Conservation (phyloP, 768 basidiomycete species). For the Suillus placidus region DNA sequence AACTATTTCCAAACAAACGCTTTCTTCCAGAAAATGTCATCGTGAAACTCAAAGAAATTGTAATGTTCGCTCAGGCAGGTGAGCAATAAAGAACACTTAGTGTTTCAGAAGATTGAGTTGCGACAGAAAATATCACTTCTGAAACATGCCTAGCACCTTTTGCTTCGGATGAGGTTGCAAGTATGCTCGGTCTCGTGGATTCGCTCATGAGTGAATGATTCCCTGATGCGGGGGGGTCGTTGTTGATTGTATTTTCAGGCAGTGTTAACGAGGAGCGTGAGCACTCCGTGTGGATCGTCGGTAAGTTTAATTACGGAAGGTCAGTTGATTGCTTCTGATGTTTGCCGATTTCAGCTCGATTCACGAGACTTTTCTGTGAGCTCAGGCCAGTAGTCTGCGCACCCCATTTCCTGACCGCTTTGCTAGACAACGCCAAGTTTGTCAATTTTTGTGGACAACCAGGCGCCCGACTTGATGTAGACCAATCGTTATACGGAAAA, state of each 20-base stretch:
- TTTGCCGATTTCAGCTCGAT: slow-evolving; percentile 5
- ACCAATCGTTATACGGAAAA: slow-evolving; percentile 26
- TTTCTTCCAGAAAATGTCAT: slow-evolving; percentile 19
- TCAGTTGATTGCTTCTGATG: background rate
- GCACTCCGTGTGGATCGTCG: slow-evolving; percentile 1
- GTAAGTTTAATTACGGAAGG: background rate
- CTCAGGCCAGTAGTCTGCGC: background rate
- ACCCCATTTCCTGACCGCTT: background rate
- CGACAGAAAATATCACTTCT: slow-evolving; percentile 5
- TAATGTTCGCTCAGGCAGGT: slow-evolving; percentile 10
- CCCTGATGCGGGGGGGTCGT: background rate
- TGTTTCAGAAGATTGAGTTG: background rate
- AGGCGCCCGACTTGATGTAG: slow-evolving; percentile 35
- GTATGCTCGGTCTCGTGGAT: slow-evolving; percentile 6
- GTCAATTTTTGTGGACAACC: slow-evolving; percentile 40
- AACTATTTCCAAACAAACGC: slow-evolving; percentile 17
- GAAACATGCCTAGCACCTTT: slow-evolving; percentile 12
- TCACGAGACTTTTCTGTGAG: slow-evolving; percentile 11
- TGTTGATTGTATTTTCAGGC: background rate
- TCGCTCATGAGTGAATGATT: background rate
- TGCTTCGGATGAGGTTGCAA: slow-evolving; percentile 4
- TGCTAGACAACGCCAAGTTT: slow-evolving; percentile 30
- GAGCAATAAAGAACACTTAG: background rate
- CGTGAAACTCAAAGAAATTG: slow-evolving; percentile 10
- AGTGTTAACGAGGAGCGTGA: background rate